Percentiles rank a stretch among this genome's conserved stretches.
Conservation (phyloP, 495 filamentous ascomycete species). For the Daldinia caldariorum region DNA sequence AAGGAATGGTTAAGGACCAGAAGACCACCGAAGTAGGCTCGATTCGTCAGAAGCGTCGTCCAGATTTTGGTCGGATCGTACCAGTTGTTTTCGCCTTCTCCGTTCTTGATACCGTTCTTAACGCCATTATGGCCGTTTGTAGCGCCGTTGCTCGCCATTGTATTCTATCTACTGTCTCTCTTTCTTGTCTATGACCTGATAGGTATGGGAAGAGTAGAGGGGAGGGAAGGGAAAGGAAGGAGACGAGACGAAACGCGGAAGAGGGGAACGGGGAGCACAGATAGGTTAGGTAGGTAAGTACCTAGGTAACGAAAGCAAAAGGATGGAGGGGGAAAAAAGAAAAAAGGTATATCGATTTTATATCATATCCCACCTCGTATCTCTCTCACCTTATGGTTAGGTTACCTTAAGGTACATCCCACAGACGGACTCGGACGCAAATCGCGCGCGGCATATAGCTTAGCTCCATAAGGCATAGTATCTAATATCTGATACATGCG, state of each 20-base stretch:
- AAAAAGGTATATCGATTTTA: slow-evolving; percentile 11
- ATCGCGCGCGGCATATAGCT: slow-evolving; percentile 14
- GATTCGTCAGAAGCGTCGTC: slow-evolving; percentile 54
- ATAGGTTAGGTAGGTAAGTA: slow-evolving; percentile 7
- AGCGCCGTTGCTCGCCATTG: slow-evolving; percentile 31
- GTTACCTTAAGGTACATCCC: background rate
- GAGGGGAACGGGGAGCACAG: slow-evolving; percentile 6
- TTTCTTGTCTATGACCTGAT: background rate
- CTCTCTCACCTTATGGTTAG: slow-evolving; percentile 15
- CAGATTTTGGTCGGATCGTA: slow-evolving; percentile 54
- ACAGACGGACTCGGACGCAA: slow-evolving; percentile 30
- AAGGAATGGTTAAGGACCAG: slow-evolving; percentile 53
- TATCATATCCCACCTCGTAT: slow-evolving; percentile 6
- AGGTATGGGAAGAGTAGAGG: background rate
- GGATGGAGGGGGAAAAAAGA: background rate
- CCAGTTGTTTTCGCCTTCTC: slow-evolving; percentile 24
- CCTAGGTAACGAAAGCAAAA: background rate
- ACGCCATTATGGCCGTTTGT: slow-evolving; percentile 10
- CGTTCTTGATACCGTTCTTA: slow-evolving; percentile 24
- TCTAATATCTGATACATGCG: background rate
- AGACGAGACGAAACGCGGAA: background rate
- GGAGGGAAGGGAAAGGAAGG: background rate
- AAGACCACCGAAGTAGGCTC: slow-evolving; percentile 52
- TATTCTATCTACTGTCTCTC: slow-evolving; percentile 2
- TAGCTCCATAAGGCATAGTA: slow-evolving; percentile 30